These are phyloP conservation scores for Mortierella sp. DNA, from an alignment of 371 early-diverging fungal species.

Conservation along the genomic window DNA sequence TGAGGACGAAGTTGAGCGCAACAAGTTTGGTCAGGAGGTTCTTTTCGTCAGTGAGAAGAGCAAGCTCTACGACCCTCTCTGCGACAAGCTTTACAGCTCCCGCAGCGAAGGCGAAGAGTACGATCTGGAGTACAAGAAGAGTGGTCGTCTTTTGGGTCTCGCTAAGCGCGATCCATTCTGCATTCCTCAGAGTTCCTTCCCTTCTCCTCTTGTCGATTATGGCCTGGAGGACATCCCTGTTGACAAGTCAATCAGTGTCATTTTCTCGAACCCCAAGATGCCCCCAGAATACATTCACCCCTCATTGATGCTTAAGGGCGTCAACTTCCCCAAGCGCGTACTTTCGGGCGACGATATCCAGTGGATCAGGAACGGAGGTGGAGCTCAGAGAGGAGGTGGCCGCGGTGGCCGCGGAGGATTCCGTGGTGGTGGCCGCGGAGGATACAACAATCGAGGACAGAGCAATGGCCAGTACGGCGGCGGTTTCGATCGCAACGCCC, in stretches of 20 bases:
- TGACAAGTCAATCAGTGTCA: constrained; percentile 70
- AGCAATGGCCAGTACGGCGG: constrained; percentile 36
- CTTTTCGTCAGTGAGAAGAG: constrained; percentile 78
- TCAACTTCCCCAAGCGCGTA: constrained; percentile 61
- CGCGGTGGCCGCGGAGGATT: constrained; percentile 47
- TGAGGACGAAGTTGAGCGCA: constrained; percentile 83
- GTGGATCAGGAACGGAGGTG: constrained; percentile 61
- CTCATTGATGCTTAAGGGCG: constrained; percentile 66
- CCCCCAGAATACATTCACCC: constrained; percentile 62
- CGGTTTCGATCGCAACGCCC: constrained; percentile 36
- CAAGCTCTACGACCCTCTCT: constrained; percentile 77
- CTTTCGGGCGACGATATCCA: constrained; percentile 70
- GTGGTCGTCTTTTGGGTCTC: constrained; percentile 74
- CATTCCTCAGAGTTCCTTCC: constrained; percentile 80
- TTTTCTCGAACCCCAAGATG: constrained; percentile 63
- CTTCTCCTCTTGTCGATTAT: constrained; percentile 74
- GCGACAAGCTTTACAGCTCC: constrained; percentile 73
- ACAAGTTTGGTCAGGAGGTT: constrained; percentile 81
- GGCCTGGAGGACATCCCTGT: constrained; percentile 71
- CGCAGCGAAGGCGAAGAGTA: constrained; percentile 62
- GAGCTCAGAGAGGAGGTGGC: constrained; percentile 43
- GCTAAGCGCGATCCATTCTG: constrained; percentile 75
- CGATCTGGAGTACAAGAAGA: constrained; percentile 68
- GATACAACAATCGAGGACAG: constrained; percentile 41
- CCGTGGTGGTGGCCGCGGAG: constrained; percentile 56